phyloP scores from a whole-genome alignment of 495 filamentous ascomycete genomes.

The Daldinia loculata region DNA sequence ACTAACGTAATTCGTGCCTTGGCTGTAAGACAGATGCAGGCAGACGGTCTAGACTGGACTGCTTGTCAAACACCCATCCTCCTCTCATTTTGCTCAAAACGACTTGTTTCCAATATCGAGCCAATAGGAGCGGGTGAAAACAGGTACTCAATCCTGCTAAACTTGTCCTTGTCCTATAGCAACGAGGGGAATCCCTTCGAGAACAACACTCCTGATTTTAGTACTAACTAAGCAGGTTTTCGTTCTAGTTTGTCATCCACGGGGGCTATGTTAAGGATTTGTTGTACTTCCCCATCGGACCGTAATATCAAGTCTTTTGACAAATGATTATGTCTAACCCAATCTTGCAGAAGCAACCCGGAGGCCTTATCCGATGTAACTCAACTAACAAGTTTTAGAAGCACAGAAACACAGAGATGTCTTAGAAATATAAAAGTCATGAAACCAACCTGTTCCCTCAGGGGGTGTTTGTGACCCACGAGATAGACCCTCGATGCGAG shows the following conservation, averaged over 20 bases:
- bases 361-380: neutral
- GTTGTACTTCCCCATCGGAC: neutral
- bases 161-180: neutral
- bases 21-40: neutral
- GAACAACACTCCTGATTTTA: neutral
- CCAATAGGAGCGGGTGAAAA: neutral
- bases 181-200: neutral
- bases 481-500: neutral
- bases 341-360: neutral
- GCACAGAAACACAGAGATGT: neutral
- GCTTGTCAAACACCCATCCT: neutral
- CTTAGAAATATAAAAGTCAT: neutral
- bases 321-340: neutral
- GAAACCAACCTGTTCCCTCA: neutral
- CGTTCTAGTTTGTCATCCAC: neutral
- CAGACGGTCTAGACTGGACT: neutral
- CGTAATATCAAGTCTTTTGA: neutral
- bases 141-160: neutral
- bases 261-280: too few species aligned
- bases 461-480: neutral
- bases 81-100: neutral
- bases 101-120: neutral
- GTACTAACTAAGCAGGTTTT: neutral
- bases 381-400: neutral
- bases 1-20: neutral